Conservation (phyloP, 2,329 filamentous ascomycete species). For the Phoma herbarum region DNA sequence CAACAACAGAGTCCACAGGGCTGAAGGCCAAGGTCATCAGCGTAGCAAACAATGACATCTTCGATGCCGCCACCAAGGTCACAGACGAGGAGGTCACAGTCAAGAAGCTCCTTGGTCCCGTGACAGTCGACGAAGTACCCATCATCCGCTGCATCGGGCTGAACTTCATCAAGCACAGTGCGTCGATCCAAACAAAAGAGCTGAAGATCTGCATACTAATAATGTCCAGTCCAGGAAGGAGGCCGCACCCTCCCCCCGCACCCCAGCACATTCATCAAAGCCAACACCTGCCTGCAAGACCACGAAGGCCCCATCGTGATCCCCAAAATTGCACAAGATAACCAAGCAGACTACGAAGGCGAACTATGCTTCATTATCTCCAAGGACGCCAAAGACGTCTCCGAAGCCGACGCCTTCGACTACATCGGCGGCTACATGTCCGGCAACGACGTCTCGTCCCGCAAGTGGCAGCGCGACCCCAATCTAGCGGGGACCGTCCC, state of each 20-base stretch:
- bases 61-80: constrained; percentile 59
- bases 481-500: constrained; percentile 61
- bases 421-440: constrained; percentile 64
- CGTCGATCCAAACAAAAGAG: background rate
- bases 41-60: constrained; percentile 58
- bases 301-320: constrained; percentile 56
- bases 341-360: constrained; percentile 55
- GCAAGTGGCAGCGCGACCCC: constrained; percentile 63
- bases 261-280: constrained; percentile 63
- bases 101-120: constrained; percentile 62
- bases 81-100: constrained; percentile 65
- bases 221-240: constrained; percentile 62
- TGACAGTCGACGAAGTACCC: constrained; percentile 61
- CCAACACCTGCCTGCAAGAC: constrained; percentile 52
- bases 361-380: constrained; percentile 60
- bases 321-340: constrained; percentile 60
- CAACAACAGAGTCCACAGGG: constrained; percentile 56
- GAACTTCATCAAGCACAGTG: constrained; percentile 67
- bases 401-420: constrained; percentile 54
- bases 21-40: constrained; percentile 63
- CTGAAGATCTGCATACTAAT: no score
- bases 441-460: constrained; percentile 65
- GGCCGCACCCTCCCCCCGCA: constrained; percentile 60
- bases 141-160: constrained; percentile 67
- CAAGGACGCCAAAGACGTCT: constrained; percentile 61